Conservation (phyloP, 345 rosid species). For the Anacardium occidentale region DNA sequence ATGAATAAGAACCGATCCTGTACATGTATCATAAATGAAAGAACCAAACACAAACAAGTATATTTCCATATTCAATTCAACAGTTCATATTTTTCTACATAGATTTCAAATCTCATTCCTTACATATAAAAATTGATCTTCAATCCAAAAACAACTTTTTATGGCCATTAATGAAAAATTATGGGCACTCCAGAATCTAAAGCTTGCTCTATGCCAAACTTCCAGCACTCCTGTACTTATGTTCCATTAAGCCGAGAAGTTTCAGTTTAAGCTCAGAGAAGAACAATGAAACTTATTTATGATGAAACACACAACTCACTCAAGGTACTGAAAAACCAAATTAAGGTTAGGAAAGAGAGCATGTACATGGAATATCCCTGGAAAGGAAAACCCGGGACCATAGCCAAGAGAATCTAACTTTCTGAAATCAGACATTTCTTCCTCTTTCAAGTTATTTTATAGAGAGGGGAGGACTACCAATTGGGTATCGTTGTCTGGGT, state of each 20-base stretch:
- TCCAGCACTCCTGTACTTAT: background rate
- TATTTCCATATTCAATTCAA: too few relatives aligned
- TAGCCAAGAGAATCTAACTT: conserved; percentile 2
- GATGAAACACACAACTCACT: conserved; percentile 24
- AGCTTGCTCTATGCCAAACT: background rate
- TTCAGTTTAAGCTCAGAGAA: background rate
- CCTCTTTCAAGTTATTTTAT: conserved; percentile 10
- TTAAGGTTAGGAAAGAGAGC: conserved; percentile 4
- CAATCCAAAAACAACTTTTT: too few relatives aligned
- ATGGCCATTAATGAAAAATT: background rate
- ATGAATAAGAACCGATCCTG: too few relatives aligned
- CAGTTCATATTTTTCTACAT: too few relatives aligned
- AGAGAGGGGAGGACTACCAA: conserved; percentile 28
- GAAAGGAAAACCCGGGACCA: conserved; percentile 1
- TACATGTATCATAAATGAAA: too few relatives aligned
- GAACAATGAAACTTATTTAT: conserved; percentile 19
- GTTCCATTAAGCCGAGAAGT: background rate
- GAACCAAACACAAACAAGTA: too few relatives aligned
- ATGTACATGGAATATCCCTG: conserved; percentile 12
- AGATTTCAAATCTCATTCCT: too few relatives aligned
- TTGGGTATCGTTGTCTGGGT: conserved; percentile 54
- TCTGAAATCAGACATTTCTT: background rate
- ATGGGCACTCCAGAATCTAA: background rate
- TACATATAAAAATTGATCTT: too few relatives aligned
- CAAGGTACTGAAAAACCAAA: conserved; percentile 5